Conservation (phyloP, 305 asterid species). For the Rubia peregrina region DNA sequence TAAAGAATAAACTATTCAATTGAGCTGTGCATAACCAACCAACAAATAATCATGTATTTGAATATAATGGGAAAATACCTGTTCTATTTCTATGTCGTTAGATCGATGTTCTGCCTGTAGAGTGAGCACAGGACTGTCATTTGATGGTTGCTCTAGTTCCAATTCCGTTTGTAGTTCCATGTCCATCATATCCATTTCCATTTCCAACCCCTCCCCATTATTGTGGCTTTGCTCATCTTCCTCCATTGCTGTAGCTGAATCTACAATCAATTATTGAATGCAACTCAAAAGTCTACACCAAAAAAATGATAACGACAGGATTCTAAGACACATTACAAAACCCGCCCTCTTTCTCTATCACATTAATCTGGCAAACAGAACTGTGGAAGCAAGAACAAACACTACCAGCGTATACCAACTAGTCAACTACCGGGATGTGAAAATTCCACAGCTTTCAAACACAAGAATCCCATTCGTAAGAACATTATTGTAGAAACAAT, state of each 20-base stretch:
- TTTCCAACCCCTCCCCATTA: conserved; percentile 1
- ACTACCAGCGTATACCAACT: too few relatives aligned
- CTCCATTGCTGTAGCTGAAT: not conserved
- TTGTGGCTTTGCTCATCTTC: conserved; percentile 5
- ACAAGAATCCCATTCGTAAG: not conserved
- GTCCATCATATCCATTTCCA: not conserved
- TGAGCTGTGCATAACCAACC: not conserved
- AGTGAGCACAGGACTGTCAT: conserved; percentile 11
- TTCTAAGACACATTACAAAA: not conserved
- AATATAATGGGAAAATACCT: conserved; percentile 5
- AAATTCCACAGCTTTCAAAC: not conserved
- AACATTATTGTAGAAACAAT: not conserved
- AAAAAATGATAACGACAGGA: not conserved
- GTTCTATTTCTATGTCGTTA: conserved; percentile 8
- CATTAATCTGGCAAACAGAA: not conserved
- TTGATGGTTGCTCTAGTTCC: conserved; percentile 1
- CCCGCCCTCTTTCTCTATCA: not conserved
- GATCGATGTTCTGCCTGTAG: conserved; percentile 18
- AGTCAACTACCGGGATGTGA: not conserved
- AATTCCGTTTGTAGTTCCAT: not conserved
- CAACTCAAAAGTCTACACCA: conserved; percentile 7
- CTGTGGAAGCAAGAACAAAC: not conserved
- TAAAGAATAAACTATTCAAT: not conserved
- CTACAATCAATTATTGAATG: not conserved
- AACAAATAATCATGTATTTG: not conserved